These are phyloP conservation scores for Allium sativum DNA, from an alignment of 106 monocot genomes.

Conservation along the genomic window DNA sequence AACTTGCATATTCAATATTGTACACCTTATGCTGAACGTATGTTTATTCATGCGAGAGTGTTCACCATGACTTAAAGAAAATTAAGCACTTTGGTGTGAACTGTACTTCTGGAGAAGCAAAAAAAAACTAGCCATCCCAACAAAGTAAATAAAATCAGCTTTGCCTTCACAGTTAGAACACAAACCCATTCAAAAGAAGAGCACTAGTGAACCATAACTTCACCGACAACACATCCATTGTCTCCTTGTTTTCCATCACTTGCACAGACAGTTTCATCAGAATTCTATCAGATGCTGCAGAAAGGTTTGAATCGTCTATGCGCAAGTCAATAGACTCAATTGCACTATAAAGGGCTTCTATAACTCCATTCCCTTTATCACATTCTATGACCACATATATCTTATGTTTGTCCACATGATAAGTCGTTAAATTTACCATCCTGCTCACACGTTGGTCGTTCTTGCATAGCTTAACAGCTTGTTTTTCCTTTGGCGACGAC, in stretches of 20 bases:
- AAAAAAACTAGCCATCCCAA: too few relatives aligned
- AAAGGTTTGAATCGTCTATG: slow-evolving; percentile 34
- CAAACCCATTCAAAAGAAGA: slow-evolving; percentile 44
- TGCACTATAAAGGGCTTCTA: slow-evolving; percentile 32
- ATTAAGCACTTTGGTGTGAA: too few relatives aligned
- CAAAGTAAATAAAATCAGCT: too few relatives aligned
- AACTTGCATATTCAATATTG: too few relatives aligned
- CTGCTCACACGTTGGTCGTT: slow-evolving; percentile 6
- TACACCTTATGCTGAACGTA: too few relatives aligned
- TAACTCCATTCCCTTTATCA: slow-evolving; percentile 15
- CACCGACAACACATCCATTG: slow-evolving; percentile 20
- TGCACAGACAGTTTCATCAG: slow-evolving; percentile 22
- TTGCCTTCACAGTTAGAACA: not conserved
- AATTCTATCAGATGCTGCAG: slow-evolving; percentile 6
- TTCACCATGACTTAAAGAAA: too few relatives aligned
- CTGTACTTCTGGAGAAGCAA: too few relatives aligned
- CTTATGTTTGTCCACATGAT: slow-evolving; percentile 28
- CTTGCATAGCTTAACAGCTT: not conserved
- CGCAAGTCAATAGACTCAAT: slow-evolving; percentile 33
- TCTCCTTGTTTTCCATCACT: slow-evolving; percentile 17
- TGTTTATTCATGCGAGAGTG: too few relatives aligned
- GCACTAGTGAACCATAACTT: slow-evolving; percentile 22
- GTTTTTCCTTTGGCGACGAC: slow-evolving; percentile 6
- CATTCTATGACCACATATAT: slow-evolving; percentile 35
- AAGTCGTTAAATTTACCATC: slow-evolving; percentile 13